Evolutionary conservation across 2,329 filamentous ascomycete species (phyloP), one percentile per base, ranked within the genome.

Genomic region (Fusarium nurragi): DNA sequence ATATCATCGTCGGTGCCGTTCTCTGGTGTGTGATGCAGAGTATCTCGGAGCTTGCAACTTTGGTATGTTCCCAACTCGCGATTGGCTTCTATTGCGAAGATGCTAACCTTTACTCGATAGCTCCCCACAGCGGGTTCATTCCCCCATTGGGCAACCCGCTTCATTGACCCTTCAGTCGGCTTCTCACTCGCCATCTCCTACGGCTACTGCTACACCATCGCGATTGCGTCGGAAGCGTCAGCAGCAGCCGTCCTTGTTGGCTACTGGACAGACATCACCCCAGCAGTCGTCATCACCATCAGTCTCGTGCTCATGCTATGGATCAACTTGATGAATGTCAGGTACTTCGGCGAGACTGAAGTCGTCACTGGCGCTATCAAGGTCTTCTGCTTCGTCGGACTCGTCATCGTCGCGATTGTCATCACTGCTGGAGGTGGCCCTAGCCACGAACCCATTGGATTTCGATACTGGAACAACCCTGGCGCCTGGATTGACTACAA

Each of bases 311-410:
- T 88, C 44, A 83, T 85, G 48, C 75, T 88, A 9, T 65, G 78
- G 18, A 79, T 87, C 63, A 88, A 88, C 71, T 82, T 86, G 64
- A 80, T 86, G 56, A 83, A 82, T 32, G 83, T 88, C 12, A 77
- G 79, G n/a, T 79, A 85, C 63, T 88, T 86, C 63, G 86, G 86
- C 32, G 86, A 89, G 73, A 81, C 84, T 23, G 86, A 89, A 70
- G 88, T 88, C 67, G 83, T 83, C 76, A 86, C 87, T 48, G 83
- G 85, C 26, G 82, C 80, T 30, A 80, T 88, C 76, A 89, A 89
- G 73, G 79, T 88, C 21, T 77, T 87, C 57, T 84, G 83, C 58
- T 87, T 88, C 60, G 69, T 85, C 4, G 86, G 84, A 12, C 79
- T 88, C 28, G 81, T 88, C 67, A 81, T 88, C 44, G 75, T 86